phyloP scores from a whole-genome alignment of 495 filamentous ascomycete species.

The Tuber microsphaerosporum region DNA sequence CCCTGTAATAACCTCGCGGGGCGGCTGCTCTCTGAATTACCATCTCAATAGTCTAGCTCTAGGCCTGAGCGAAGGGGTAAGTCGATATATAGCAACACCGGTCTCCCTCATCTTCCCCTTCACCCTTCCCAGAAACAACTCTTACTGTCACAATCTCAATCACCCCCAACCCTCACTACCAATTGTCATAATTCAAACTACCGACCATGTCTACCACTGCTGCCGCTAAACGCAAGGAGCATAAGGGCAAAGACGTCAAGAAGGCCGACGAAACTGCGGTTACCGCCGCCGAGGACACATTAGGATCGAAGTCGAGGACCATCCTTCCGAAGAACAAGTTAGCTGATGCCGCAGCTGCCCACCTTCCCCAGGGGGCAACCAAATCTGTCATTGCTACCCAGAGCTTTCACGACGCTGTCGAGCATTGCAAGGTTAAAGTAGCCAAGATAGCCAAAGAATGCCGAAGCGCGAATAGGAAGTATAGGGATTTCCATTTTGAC shows the following conservation, averaged over 20 bases:
- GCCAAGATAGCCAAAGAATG: conserved; percentile 78
- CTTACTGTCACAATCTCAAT: background rate
- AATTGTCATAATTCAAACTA: background rate
- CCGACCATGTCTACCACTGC: background rate
- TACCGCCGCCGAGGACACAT: background rate
- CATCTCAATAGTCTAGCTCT: background rate
- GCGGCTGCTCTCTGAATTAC: too few relatives aligned
- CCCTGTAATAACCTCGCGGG: background rate
- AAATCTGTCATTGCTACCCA: conserved; percentile 46
- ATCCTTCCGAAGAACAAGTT: conserved; percentile 28
- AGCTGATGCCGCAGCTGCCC: conserved; percentile 14
- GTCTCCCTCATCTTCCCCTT: background rate
- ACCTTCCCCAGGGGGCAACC: conserved; percentile 16
- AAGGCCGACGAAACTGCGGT: conserved; percentile 10
- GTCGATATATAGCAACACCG: background rate
- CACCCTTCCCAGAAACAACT: background rate
- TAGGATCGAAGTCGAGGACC: conserved; percentile 16
- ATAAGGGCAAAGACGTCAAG: conserved; percentile 1
- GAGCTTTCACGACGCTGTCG: conserved; percentile 66
- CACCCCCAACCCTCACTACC: background rate
- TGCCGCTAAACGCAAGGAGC: background rate
- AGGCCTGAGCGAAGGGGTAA: background rate
- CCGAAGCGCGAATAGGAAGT: conserved; percentile 77
- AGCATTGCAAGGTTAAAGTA: conserved; percentile 65
- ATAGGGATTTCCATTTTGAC: conserved; percentile 82